Percentiles rank a stretch among this genome's conserved stretches.
Evolutionary conservation across 2,329 filamentous ascomycete species (phyloP).

Genomic region (Dactylellina sp.): DNA sequence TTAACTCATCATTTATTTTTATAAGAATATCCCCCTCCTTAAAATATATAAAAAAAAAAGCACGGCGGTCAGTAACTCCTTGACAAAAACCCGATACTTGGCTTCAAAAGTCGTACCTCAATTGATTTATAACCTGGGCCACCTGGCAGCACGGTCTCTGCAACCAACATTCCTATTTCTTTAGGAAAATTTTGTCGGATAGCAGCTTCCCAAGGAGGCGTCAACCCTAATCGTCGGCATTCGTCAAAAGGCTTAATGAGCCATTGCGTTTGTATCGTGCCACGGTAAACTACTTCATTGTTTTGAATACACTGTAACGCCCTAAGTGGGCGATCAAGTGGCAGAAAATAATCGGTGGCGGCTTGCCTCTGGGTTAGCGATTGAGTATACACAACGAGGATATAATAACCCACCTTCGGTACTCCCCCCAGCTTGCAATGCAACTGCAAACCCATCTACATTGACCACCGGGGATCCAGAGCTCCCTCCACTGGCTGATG

Average conservation of each 20-base stretch:
- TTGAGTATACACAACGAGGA: not conserved
- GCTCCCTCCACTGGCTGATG: slow-evolving; percentile 93
- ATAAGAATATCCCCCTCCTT: slow-evolving; percentile 89
- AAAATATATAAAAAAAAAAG: slow-evolving; percentile 41
- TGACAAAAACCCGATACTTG: slow-evolving; percentile 6
- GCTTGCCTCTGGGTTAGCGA: slow-evolving; percentile 65
- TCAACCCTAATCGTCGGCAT: slow-evolving; percentile 87
- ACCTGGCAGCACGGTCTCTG: slow-evolving; percentile 91
- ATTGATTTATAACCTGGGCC: slow-evolving; percentile 88
- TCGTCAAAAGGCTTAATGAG: slow-evolving; percentile 97
- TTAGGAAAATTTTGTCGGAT: slow-evolving; percentile 86
- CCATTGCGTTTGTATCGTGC: slow-evolving; percentile 98
- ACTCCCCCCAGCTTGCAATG: slow-evolving; percentile 91
- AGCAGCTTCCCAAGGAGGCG: slow-evolving; percentile 84
- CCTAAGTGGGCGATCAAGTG: slow-evolving; percentile 87
- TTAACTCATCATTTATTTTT: slow-evolving; percentile 90
- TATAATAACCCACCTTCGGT: slow-evolving; percentile 74
- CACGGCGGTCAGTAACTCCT: too few relatives aligned
- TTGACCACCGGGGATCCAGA: slow-evolving; percentile 99
- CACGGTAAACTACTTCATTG: slow-evolving; percentile 80
- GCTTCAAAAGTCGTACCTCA: slow-evolving; percentile 65
- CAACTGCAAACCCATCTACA: slow-evolving; percentile 89
- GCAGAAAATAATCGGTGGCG: slow-evolving; percentile 96
- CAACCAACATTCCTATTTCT: slow-evolving; percentile 96
- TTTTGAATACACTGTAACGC: slow-evolving; percentile 87